Conservation (phyloP, 164 flowering plant genomes). For the Vitis cinerea region DNA sequence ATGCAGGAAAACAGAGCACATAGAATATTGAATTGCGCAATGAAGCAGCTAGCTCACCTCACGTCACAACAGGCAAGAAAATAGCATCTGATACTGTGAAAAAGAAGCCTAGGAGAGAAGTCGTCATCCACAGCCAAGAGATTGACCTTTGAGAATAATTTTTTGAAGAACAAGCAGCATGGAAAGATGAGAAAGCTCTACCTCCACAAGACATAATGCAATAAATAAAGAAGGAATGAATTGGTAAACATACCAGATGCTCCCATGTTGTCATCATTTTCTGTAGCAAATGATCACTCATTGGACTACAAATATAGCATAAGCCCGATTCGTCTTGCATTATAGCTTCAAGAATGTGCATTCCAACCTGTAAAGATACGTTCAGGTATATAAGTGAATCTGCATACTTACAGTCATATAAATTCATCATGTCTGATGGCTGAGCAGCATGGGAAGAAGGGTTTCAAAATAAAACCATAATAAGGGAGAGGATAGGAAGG, state of each 20-base stretch:
- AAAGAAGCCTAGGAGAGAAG: slow-evolving; percentile 42
- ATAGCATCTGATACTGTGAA: slow-evolving; percentile 46
- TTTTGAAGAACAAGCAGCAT: neutral
- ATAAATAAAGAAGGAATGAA: neutral
- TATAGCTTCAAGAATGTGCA: slow-evolving; percentile 47
- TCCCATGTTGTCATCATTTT: slow-evolving; percentile 30
- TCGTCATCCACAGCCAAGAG: slow-evolving; percentile 26
- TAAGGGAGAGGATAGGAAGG: neutral
- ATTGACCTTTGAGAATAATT: slow-evolving; percentile 18
- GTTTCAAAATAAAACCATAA: neutral
- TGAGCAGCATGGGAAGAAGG: neutral
- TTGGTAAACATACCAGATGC: slow-evolving; percentile 25
- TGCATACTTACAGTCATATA: too few species aligned
- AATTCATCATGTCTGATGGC: too few species aligned
- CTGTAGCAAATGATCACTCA: slow-evolving; percentile 11
- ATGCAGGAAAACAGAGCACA: too few species aligned
- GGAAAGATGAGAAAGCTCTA: neutral
- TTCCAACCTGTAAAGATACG: slow-evolving; percentile 24
- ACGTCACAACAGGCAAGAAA: slow-evolving; percentile 31
- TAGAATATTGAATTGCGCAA: neutral
- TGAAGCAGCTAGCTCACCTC: slow-evolving; percentile 19
- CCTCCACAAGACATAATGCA: neutral
- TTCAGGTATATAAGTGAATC: too few species aligned
- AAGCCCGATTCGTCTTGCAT: slow-evolving; percentile 29
- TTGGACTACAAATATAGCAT: slow-evolving; percentile 24